Percentiles rank a stretch among this genome's conserved stretches.
Evolutionary conservation across 1,284 basidiomycete species (phyloP).

Genomic region (Fomitopsis schrenkii): DNA sequence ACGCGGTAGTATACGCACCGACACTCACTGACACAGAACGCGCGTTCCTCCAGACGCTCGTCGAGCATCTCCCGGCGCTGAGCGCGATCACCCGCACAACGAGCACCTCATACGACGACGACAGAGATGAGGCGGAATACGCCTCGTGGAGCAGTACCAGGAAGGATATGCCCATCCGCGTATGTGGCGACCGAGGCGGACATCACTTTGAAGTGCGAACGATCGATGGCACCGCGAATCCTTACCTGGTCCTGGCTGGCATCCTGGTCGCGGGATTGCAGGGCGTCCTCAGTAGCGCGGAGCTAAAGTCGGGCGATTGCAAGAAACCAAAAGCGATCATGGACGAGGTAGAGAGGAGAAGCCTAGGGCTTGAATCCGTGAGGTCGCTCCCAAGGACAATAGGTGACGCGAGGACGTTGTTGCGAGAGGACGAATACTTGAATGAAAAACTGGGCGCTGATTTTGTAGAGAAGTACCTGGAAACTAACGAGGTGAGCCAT

Average conservation of each 20-base stretch:
- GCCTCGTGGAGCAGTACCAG: constrained; percentile 67
- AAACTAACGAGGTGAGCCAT: constrained; percentile 43
- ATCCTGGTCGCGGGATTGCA: constrained; percentile 42
- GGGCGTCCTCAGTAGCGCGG: constrained; percentile 34
- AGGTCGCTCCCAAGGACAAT: constrained; percentile 40
- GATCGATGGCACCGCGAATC: constrained; percentile 53
- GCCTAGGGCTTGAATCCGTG: constrained; percentile 36
- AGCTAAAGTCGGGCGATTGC: constrained; percentile 37
- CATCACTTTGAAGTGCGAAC: constrained; percentile 62
- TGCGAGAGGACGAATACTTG: constrained; percentile 34
- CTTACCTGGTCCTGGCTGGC: constrained; percentile 42
- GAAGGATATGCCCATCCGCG: constrained; percentile 58
- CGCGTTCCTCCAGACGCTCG: constrained; percentile 37
- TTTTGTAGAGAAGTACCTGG: constrained; percentile 43
- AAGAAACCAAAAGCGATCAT: constrained; percentile 36
- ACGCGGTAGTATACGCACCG: constrained; percentile 14
- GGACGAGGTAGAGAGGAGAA: constrained; percentile 34
- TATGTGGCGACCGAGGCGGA: constrained; percentile 47
- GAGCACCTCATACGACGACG: constrained; percentile 55
- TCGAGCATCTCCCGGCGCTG: constrained; percentile 52
- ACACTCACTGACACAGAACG: constrained; percentile 27
- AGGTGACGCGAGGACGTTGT: constrained; percentile 38
- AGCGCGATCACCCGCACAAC: constrained; percentile 56
- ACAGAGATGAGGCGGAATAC: constrained; percentile 57
- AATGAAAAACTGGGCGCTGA: constrained; percentile 38